Evolutionary conservation across 805 yeast genomes (phyloP).

Genomic region (Candida jianshihensis): DNA sequence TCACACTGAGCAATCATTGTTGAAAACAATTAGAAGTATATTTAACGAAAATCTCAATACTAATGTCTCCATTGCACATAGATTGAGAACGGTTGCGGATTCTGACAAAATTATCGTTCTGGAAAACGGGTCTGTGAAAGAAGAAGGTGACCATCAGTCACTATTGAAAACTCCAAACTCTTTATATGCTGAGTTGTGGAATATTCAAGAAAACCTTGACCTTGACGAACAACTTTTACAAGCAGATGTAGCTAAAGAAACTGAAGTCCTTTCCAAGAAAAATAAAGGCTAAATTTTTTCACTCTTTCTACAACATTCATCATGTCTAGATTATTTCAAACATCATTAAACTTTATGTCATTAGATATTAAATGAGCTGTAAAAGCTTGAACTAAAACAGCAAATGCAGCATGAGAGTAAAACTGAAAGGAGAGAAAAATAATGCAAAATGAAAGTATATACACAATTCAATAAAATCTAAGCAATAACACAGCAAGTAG

Average conservation of each 20-base stretch:
- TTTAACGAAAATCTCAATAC: constrained; percentile 58
- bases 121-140: constrained; percentile 69
- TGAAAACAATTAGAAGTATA: constrained; percentile 64
- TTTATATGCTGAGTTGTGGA: constrained; percentile 79
- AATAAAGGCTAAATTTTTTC: too few relatives aligned
- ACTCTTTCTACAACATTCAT: too few relatives aligned
- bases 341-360: too few relatives aligned
- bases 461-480: too few relatives aligned
- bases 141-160: constrained; percentile 77
- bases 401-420: too few relatives aligned
- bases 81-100: constrained; percentile 90
- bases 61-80: constrained; percentile 86
- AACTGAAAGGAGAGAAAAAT: too few relatives aligned
- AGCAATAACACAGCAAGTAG: not conserved
- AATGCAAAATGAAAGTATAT: too few relatives aligned
- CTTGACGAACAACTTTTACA: constrained; percentile 33
- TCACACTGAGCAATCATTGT: constrained; percentile 82
- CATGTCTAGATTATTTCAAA: too few relatives aligned
- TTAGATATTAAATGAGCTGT: too few relatives aligned
- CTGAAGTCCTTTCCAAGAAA: not conserved
- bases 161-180: constrained; percentile 50
- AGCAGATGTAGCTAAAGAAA: constrained; percentile 14
- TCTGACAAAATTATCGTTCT: constrained; percentile 89
- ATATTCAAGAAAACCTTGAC: constrained; percentile 78
- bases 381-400: too few relatives aligned